Conservation (phyloP, 495 filamentous ascomycete genomes). For the Neurospora sp. region DNA sequence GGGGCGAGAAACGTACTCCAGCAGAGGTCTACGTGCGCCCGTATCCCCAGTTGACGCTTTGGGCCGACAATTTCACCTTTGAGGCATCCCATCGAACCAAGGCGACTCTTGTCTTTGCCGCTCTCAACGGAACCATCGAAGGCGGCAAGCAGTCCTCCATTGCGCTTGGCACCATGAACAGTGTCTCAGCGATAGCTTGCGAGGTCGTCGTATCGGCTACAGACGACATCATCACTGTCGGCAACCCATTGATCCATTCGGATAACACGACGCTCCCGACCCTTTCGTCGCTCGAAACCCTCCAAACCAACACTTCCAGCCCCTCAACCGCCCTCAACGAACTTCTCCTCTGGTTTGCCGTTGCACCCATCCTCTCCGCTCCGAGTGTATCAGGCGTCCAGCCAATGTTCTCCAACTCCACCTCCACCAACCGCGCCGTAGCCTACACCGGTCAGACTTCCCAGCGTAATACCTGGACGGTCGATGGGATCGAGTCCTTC, state of each 20-base stretch:
- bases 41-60: conserved; percentile 14
- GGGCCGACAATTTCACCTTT: conserved; percentile 18
- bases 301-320: conserved; percentile 5
- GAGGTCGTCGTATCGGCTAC: conserved; percentile 12
- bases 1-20: conserved; percentile 6
- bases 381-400: conserved; percentile 17
- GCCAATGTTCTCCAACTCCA: conserved; percentile 21
- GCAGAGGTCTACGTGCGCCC: conserved; percentile 17
- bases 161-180: conserved; percentile 6
- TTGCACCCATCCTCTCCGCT: conserved; percentile 14
- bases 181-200: conserved; percentile 16
- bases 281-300: conserved; percentile 13
- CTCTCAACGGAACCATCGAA: conserved; percentile 22
- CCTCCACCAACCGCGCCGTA: conserved; percentile 8
- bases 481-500: conserved; percentile 11
- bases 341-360: conserved; percentile 23
- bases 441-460: conserved; percentile 7
- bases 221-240: conserved; percentile 13
- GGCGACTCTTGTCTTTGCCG: conserved; percentile 21
- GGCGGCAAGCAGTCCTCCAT: conserved; percentile 9
- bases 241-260: not conserved
- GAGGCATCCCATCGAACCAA: conserved; percentile 7
- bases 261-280: not conserved
- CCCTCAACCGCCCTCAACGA: conserved; percentile 15
- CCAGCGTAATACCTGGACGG: conserved; percentile 17